phyloP scores from a whole-genome alignment of 2,329 filamentous ascomycete genomes.

The Clonostachys sp. region DNA sequence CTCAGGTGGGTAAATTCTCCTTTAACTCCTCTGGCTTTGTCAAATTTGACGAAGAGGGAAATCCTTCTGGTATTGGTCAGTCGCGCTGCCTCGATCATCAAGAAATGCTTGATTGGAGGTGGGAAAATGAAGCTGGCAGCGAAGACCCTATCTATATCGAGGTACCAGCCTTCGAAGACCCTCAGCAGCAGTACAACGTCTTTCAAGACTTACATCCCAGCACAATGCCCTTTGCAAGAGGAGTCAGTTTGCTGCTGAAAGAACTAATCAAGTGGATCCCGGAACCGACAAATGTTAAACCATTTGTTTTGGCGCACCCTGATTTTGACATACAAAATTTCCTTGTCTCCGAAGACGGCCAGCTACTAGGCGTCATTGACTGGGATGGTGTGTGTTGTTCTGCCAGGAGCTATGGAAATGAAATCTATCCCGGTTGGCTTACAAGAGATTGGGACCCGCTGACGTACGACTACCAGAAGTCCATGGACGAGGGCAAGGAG shows the following conservation, averaged over 20 bases:
- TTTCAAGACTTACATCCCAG: neutral
- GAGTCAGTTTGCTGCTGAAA: slow-evolving; percentile 2
- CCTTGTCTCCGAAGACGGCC: slow-evolving; percentile 17
- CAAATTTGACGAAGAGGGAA: neutral
- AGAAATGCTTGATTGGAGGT: slow-evolving; percentile 6
- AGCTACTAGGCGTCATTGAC: slow-evolving; percentile 18
- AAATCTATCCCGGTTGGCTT: slow-evolving; percentile 9
- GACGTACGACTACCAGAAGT: slow-evolving; percentile 10
- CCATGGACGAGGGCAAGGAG: slow-evolving; percentile 4
- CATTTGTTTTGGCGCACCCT: slow-evolving; percentile 17
- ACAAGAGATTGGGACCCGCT: slow-evolving; percentile 14
- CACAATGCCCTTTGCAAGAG: neutral
- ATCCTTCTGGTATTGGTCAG: neutral
- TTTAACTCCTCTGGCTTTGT: neutral
- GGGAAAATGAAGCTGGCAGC: slow-evolving; percentile 5
- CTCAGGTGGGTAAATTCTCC: slow-evolving; percentile 9
- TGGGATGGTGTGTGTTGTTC: slow-evolving; percentile 16
- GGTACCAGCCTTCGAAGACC: slow-evolving; percentile 1
- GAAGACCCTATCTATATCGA: slow-evolving; percentile 8
- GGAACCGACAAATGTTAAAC: neutral
- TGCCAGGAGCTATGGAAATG: slow-evolving; percentile 15
- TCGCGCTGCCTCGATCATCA: slow-evolving; percentile 2
- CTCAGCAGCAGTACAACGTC: slow-evolving; percentile 1
- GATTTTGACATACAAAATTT: slow-evolving; percentile 21
- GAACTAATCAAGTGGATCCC: slow-evolving; percentile 11